Base-by-base conservation (phyloP, 2,329 filamentous ascomycete species). In the Scolecobasidium constrictum region DNA sequence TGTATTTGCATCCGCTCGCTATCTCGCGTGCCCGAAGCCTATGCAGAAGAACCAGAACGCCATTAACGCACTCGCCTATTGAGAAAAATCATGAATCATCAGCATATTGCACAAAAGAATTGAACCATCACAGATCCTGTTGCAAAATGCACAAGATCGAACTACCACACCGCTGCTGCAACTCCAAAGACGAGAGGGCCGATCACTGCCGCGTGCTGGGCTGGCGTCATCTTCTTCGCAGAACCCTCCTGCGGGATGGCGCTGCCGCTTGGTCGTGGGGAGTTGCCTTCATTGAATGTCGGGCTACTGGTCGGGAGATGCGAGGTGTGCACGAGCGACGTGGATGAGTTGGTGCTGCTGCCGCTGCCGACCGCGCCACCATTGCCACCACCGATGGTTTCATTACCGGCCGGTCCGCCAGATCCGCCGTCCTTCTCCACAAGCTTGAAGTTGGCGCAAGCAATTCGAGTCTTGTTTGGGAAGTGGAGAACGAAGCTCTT, bases 401-500 rank as follows among this genome's bases (percentile, higher is more conserved):
- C 16, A 13, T 15, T 19, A 7, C 33, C 12, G 38, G 26, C 26
- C 9, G 28, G 22, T 20, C n/a, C n/a, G n/a, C n/a, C 13, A 20
- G 35, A 43, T 16, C 28, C 37, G 18, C 34, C 37, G 20, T 36
- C 57, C 16, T 20, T 31, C 13, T 41, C 15, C 11, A 42, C 33
- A 1, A 35, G 12, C 12, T 42, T 13, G 54, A 77, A 76, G 57
- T 76, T 76, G 45, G 69, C 74, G 60, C 75, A 78, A 21, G 68
- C 67, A 51, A 77, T 62, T 48, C 70, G 67, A 5, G 67, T 71
- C 49, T 65, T 66, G 57, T 77, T 71, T 40, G 64, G 56, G 37
- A 59, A 61, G 50, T 77, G 73, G 33, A 78, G 55, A 34, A 77
- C 73, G 43, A 77, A 54, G 37, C 68, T 72, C 35, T 67, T 62